Conservation (phyloP, 805 yeast species). For the Lipomyces mesembrius region DNA sequence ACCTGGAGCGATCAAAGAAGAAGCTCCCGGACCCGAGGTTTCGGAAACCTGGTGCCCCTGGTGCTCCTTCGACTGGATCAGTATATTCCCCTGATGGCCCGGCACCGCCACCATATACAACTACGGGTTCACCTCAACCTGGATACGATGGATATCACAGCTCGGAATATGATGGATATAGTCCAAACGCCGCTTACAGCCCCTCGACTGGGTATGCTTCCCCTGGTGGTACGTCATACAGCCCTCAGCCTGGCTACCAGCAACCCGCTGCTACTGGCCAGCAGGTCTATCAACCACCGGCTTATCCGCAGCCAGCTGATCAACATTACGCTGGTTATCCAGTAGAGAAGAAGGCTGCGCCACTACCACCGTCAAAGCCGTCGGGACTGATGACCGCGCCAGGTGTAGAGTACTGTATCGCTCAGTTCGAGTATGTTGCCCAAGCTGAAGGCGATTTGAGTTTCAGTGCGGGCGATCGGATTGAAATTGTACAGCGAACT, state of each 20-base stretch:
- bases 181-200: constrained; percentile 1
- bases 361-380: constrained; percentile 45
- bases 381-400: constrained; percentile 44
- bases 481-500: constrained; percentile 81
- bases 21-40: constrained; percentile 18
- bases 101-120: constrained; percentile 46
- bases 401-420: constrained; percentile 64
- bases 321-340: constrained; percentile 24
- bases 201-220: constrained; percentile 10
- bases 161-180: constrained; percentile 5
- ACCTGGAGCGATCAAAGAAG: constrained; percentile 40
- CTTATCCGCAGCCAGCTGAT: constrained; percentile 19
- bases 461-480: constrained; percentile 85
- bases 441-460: constrained; percentile 91
- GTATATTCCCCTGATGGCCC: constrained; percentile 18
- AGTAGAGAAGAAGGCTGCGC: constrained; percentile 30
- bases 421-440: constrained; percentile 87
- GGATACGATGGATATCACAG: constrained; percentile 8
- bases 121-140: constrained; percentile 8
- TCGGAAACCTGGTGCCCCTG: constrained; percentile 40
- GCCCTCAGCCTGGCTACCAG: constrained; percentile 11
- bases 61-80: constrained; percentile 21
- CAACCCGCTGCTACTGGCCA: constrained; percentile 20
- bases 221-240: constrained; percentile 8
- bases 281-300: constrained; percentile 21